phyloP scores from a whole-genome alignment of 352 stramenopile species.

The Pythium pyrilobum region DNA sequence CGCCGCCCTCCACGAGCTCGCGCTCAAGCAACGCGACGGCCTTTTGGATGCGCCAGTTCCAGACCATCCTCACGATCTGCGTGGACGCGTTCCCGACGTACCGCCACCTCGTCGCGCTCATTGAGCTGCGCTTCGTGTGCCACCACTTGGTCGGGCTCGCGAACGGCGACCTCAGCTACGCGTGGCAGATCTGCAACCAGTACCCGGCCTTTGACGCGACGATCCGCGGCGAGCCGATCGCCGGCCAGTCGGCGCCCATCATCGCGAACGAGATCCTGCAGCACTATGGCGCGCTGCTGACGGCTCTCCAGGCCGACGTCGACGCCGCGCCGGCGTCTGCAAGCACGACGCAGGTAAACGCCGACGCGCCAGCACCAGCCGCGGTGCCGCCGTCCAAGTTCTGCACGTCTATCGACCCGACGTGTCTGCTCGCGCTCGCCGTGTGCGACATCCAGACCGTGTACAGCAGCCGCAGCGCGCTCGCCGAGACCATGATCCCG shows the following conservation, averaged over 20 bases:
- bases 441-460: conserved; percentile 79
- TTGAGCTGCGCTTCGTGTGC: conserved; percentile 79
- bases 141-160: conserved; percentile 72
- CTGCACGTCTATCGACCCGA: conserved; percentile 40
- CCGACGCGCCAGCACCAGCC: not conserved
- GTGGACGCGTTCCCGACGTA: conserved; percentile 65
- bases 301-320: conserved; percentile 33
- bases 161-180: conserved; percentile 53
- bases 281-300: conserved; percentile 64
- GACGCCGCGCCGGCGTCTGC: not conserved
- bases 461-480: conserved; percentile 69
- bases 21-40: conserved; percentile 43
- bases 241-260: conserved; percentile 48
- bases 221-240: conserved; percentile 26
- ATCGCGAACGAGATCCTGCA: conserved; percentile 77
- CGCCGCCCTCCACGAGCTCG: conserved; percentile 12
- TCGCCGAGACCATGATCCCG: conserved; percentile 59
- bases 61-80: conserved; percentile 61
- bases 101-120: conserved; percentile 54
- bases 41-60: conserved; percentile 83
- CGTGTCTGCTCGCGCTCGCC: conserved; percentile 61
- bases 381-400: conserved; percentile 31
- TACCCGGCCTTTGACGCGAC: conserved; percentile 36
- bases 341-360: not conserved
- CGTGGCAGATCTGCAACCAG: conserved; percentile 75